Evolutionary conservation across 139 green algal genomes (phyloP), one percentile per base, ranked within the genome.

Genomic region (Chlamydomonas sp.): DNA sequence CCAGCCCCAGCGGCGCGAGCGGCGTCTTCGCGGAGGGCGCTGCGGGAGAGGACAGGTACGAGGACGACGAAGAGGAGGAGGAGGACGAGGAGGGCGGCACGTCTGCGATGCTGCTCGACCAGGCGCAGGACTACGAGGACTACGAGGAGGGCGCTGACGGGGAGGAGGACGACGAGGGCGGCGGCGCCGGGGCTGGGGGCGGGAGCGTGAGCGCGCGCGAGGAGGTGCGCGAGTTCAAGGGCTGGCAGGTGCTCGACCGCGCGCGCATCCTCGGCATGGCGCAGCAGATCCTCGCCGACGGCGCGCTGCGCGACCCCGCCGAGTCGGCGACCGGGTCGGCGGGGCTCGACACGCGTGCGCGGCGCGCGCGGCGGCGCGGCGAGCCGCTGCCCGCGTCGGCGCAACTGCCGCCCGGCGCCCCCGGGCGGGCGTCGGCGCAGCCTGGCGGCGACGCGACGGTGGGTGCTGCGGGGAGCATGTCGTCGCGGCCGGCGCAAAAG

Each of bases 201-300:
- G 58, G n/a, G 74, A 80, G 4, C 65, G 50, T 26, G 75, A 76
- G 43, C 57, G 31, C 30, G 64, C 61, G 48, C n/a, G 70, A 71
- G 10, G 76, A 82, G 43, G 29, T 76, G 1, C 43, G 58, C 29
- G 76, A 78, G 33, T 60, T 76, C 10, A 79, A 74, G 26, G 76
- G 76, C 20, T 82, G 76, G 76, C 63, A 79, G 48, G 29, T 57
- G 5, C 62, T 82, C 5, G 72, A 82, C 48, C 76, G 67, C 33
- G 20, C 26, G 22, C 61, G 61, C 61, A 71, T 70, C 48, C n/a
- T 67, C 2, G 31, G 13, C n/a, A 38, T 77, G 38, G 39, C 62
- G 1, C 50, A 66, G 72, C 22, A 66, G 64, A 30, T 72, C 37
- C 64, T 77, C 30, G 30, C 39, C 5, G 22, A 54, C 22, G 38